These are phyloP conservation scores for Camellia granthamiana DNA, from an alignment of 148 eudicot species.

Conservation along the genomic window DNA sequence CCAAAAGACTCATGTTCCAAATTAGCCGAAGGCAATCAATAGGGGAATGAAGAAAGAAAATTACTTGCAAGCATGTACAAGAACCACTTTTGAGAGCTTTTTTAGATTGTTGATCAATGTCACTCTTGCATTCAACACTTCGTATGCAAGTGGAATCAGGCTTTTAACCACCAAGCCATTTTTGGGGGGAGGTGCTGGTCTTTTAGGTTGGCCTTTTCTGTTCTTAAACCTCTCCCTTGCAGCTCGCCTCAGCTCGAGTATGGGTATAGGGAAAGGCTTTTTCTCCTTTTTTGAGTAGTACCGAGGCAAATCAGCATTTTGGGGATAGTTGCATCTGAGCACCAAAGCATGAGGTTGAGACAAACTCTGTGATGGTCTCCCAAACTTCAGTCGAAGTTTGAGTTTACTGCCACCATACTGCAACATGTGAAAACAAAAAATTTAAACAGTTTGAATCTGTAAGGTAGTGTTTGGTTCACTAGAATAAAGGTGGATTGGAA, in stretches of 20 bases:
- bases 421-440: constrained; percentile 16
- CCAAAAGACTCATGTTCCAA: neutral
- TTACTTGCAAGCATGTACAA: constrained; percentile 92
- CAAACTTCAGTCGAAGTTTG: constrained; percentile 25
- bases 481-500: too few species aligned
- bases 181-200: constrained; percentile 75
- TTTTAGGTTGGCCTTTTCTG: constrained; percentile 61
- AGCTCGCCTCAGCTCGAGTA: constrained; percentile 87
- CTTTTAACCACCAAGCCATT: constrained; percentile 71
- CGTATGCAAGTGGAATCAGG: constrained; percentile 81
- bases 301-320: constrained; percentile 87
- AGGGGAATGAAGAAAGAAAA: constrained; percentile 23
- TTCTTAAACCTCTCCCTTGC: constrained; percentile 84
- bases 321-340: constrained; percentile 62
- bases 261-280: constrained; percentile 87
- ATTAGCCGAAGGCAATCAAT: neutral
- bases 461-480: too few species aligned
- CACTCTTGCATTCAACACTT: constrained; percentile 75
- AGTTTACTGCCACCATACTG: constrained; percentile 41
- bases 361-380: constrained; percentile 22
- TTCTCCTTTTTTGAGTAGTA: constrained; percentile 82
- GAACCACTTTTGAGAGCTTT: constrained; percentile 76
- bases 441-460: neutral
- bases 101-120: constrained; percentile 79
- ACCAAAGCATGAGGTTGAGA: constrained; percentile 31